Percentiles rank a stretch among this genome's conserved stretches.
These are phyloP conservation scores for Fusarium verticillioides DNA, from an alignment of 2,329 filamentous ascomycete species.

Conservation along the genomic window DNA sequence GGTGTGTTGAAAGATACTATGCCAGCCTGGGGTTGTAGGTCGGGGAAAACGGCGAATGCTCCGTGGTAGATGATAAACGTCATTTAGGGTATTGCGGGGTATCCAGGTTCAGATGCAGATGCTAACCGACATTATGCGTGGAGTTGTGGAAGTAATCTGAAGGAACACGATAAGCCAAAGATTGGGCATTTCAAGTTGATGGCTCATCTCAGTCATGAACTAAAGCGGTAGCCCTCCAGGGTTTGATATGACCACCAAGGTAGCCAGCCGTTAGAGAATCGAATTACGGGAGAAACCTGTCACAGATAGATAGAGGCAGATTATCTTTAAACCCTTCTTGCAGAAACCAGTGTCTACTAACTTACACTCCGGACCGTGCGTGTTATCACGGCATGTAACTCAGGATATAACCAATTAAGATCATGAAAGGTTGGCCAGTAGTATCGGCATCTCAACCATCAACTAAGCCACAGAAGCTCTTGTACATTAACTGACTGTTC, in stretches of 20 bases:
- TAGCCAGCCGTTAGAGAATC: background rate
- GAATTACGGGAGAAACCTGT: background rate
- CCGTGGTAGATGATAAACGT: constrained; percentile 30
- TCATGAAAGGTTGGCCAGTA: background rate
- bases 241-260: background rate
- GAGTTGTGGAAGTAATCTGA: constrained; percentile 2
- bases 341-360: background rate
- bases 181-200: background rate
- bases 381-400: background rate
- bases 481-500: background rate
- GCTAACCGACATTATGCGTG: constrained; percentile 10
- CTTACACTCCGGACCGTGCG: background rate
- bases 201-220: background rate
- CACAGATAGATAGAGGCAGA: background rate
- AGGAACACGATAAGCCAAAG: constrained; percentile 1
- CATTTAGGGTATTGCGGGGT: constrained; percentile 35
- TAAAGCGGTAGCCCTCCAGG: background rate
- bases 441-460: background rate
- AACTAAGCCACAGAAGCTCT: background rate
- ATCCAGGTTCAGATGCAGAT: constrained; percentile 9
- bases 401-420: background rate
- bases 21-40: constrained; percentile 18
- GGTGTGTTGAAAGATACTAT: constrained; percentile 22
- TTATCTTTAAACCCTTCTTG: background rate
- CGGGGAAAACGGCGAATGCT: constrained; percentile 28